Percentiles rank a stretch among this genome's conserved stretches.
These are phyloP conservation scores for Helicocarpus griseus DNA, from an alignment of 2,329 filamentous ascomycete species.

Conservation along the genomic window DNA sequence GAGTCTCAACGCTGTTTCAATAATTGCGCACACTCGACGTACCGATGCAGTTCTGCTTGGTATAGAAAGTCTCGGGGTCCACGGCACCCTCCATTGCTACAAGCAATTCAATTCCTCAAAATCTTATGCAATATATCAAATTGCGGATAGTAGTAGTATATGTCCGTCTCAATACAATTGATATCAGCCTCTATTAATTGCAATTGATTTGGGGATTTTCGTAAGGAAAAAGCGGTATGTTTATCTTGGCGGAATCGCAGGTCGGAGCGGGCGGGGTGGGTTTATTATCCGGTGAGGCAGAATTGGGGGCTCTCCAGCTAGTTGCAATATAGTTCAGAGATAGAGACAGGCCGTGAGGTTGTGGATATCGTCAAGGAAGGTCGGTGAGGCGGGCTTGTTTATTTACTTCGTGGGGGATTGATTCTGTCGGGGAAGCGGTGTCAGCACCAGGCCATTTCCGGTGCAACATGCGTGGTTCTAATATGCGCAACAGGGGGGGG, in stretches of 20 bases:
- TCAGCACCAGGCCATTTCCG: background rate
- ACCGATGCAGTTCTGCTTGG: slow-evolving; percentile 86
- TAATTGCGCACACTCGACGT: slow-evolving; percentile 19
- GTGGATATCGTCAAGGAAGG: background rate
- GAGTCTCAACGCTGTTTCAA: slow-evolving; percentile 2
- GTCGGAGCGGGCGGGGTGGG: background rate
- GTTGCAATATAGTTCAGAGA: background rate
- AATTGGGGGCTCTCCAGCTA: background rate
- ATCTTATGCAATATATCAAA: background rate
- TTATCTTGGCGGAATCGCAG: background rate
- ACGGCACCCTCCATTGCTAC: slow-evolving; percentile 42
- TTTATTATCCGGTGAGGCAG: background rate
- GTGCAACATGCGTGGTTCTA: background rate
- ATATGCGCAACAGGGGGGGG: background rate
- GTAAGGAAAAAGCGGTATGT: background rate
- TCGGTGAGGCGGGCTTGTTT: background rate
- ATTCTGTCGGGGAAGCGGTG: background rate
- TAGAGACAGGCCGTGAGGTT: background rate
- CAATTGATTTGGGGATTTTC: background rate
- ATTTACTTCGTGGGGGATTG: background rate
- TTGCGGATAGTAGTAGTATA: background rate
- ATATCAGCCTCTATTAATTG: background rate
- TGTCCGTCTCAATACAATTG: background rate
- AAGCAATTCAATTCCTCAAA: background rate
- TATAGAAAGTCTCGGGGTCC: slow-evolving; percentile 86